A percentile compares a stretch with the other conserved stretches of the same genome.
Evolutionary conservation across 208 protist species (phyloP).

Genomic region (Leptomonas pyrrhocoris): DNA sequence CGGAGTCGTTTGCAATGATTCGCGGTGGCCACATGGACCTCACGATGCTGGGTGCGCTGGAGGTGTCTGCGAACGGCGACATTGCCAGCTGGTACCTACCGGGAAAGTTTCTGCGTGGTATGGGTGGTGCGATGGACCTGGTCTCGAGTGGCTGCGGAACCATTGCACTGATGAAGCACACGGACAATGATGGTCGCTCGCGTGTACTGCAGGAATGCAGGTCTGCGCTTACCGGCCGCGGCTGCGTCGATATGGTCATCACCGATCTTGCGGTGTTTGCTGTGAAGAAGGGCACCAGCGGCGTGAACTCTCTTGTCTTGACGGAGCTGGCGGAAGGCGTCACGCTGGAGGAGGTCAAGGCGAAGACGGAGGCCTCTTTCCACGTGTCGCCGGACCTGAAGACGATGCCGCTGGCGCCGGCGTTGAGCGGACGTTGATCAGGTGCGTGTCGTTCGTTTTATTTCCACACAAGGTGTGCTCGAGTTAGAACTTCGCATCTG

Average conservation of each 20-base stretch:
- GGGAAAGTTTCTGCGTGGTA: conserved; percentile 95
- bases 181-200: conserved; percentile 73
- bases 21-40: conserved; percentile 92
- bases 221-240: conserved; percentile 85
- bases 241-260: conserved; percentile 92
- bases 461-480: no score
- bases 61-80: conserved; percentile 91
- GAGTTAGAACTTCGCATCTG: no score
- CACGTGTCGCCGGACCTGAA: conserved; percentile 39
- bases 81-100: conserved; percentile 96
- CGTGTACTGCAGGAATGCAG: conserved; percentile 88
- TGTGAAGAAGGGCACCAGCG: conserved; percentile 34
- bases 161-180: conserved; percentile 95
- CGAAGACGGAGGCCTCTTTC: conserved; percentile 58
- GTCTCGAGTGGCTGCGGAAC: conserved; percentile 80
- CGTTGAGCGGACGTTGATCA: no score
- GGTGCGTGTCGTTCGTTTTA: no score
- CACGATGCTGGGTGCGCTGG: conserved; percentile 93
- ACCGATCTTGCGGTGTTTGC: conserved; percentile 95
- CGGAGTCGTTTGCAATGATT: conserved; percentile 94
- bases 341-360: conserved; percentile 80
- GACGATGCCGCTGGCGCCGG: conserved; percentile 34
- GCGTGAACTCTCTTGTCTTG: conserved; percentile 56
- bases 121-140: conserved; percentile 96
- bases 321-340: conserved; percentile 83